Conservation (phyloP, 2,329 filamentous ascomycete genomes). For the Podosphaera fusca region DNA sequence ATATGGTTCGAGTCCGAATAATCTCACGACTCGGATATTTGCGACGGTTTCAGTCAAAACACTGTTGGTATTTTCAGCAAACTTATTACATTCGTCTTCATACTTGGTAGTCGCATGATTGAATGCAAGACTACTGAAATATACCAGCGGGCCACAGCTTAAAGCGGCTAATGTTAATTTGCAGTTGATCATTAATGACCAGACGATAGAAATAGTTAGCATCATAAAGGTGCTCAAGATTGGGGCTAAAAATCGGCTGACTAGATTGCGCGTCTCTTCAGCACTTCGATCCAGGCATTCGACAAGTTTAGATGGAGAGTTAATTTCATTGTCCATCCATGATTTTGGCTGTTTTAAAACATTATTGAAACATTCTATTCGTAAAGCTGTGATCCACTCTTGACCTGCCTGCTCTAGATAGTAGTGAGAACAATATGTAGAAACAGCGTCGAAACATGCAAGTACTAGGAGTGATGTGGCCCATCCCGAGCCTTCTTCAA, state of each 20-base stretch:
- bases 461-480: constrained; percentile 46
- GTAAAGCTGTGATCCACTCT: constrained; percentile 51
- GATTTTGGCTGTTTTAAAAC: constrained; percentile 53
- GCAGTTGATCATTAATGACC: constrained; percentile 58
- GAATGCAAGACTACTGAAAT: constrained; percentile 41
- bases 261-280: constrained; percentile 68
- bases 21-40: constrained; percentile 57
- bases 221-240: constrained; percentile 44
- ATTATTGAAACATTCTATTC: constrained; percentile 40
- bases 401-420: constrained; percentile 50
- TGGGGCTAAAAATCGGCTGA: constrained; percentile 55
- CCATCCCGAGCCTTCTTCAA: constrained; percentile 25
- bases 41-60: constrained; percentile 54
- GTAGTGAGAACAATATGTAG: constrained; percentile 44
- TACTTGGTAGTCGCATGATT: constrained; percentile 42
- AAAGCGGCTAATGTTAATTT: constrained; percentile 59
- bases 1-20: constrained; percentile 47
- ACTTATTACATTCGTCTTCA: constrained; percentile 45
- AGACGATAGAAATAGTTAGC: constrained; percentile 42
- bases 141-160: constrained; percentile 41
- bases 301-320: constrained; percentile 38
- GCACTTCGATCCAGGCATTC: constrained; percentile 59
- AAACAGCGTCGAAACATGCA: constrained; percentile 39
- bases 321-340: constrained; percentile 54
- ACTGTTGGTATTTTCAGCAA: constrained; percentile 32